Base-by-base conservation (phyloP, 2,329 filamentous ascomycete genomes). In the Colletotrichum sp. region DNA sequence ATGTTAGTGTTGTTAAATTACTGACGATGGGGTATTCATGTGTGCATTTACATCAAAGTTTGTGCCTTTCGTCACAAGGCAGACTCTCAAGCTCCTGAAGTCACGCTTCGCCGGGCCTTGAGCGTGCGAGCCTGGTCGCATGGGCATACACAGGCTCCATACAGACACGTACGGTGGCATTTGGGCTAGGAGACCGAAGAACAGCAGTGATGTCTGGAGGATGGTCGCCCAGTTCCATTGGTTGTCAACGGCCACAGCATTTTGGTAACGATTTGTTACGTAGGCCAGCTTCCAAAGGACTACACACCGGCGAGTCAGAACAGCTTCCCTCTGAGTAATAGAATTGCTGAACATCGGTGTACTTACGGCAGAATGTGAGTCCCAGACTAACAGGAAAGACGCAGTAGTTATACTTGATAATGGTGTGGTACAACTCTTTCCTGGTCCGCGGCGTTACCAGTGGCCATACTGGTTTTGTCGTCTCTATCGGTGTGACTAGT, bases 201-300 rank as follows among this genome's bases (percentile, higher is more conserved):
- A 36, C 3, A 70, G 15, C 0, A 70, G 21, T 18, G 67, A 36
- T 9, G 67, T 34, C 8, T 70, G 67, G 24, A 70, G 32, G 0
- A 70, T 49, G 4, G 67, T 70, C 32, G 67, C 36, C 67, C 67
- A 63, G 36, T 70, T 63, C 67, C 67, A 70, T n/a, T 44, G 57
- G 0, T 70, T 34, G n/a, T 62, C 60, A 3, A 57, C 34, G 16
- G 55, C 18, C 0, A 62, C 67, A 18, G 67, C 55, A 49, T 70
- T 70, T 21, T 60, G 28, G 36, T 49, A 62, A 4, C 44, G 36
- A 21, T 62, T 28, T 12, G 67, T 70, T 9, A 39, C 34, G n/a
- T 52, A 34, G 36, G 57, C 67, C 1, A 70, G 16, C 32, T 70
- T 70, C 67, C 67, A 70, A 13, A 70, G 52, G 30, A 60, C 66